Evolutionary conservation across 2,329 filamentous ascomycete genomes (phyloP).

Genomic region (Arthrinium phaeospermum): DNA sequence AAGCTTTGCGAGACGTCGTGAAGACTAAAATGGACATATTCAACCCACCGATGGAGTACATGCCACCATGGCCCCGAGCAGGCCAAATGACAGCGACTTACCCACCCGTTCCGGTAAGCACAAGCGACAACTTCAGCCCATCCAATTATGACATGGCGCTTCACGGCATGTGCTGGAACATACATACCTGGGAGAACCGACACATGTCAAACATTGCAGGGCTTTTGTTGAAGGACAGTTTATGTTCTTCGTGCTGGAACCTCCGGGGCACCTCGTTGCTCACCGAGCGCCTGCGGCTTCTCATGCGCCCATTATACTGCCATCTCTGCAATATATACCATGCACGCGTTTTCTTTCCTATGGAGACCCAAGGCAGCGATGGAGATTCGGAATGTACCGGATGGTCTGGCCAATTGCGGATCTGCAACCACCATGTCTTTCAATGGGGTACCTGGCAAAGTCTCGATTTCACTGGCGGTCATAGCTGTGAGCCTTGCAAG

Average conservation of each 20-base stretch:
- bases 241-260: neutral
- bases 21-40: neutral
- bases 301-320: neutral
- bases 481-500: neutral
- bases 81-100: neutral
- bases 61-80: neutral
- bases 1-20: neutral
- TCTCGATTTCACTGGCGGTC: neutral
- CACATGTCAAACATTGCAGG: neutral
- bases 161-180: neutral
- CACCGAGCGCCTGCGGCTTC: neutral
- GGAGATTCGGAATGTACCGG: neutral
- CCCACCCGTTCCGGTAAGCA: accelerated
- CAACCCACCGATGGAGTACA: neutral
- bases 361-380: no score
- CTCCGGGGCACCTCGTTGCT: neutral
- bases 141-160: neutral
- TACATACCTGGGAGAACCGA: neutral
- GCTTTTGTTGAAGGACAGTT: neutral
- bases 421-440: neutral
- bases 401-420: neutral
- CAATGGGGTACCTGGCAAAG: neutral
- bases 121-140: neutral
- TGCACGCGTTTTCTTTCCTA: neutral
- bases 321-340: neutral